Base-by-base conservation (phyloP, 2,329 filamentous ascomycete genomes). In the Colletotrichum horii region DNA sequence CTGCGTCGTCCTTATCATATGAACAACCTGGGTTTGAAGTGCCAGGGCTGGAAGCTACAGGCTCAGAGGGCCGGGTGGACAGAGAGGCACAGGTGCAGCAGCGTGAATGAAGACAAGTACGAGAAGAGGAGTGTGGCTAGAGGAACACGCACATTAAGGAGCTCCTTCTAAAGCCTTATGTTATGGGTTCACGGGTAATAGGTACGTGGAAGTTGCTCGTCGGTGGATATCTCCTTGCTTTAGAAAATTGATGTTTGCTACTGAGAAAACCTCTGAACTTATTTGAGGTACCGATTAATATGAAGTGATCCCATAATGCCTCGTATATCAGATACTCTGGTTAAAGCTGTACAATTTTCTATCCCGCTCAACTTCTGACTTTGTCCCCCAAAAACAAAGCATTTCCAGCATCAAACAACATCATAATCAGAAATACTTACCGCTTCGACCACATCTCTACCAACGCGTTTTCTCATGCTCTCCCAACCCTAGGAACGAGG, bases 241-340 rank as follows among this genome's bases (percentile, higher is more conserved):
- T n/a, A n/a, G 0, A n/a, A 0, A 43, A 8, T 1, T 19, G 19
- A 4, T 3, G 16, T 1, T 6, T 43, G 1, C 16, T 43, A 43
- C 5, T 19, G 8, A 43, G 4, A 3, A 52, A 22, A 0, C 1
- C 4, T 14, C n/a, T 22, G 6, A 4, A 2, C 11, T 52, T 22
- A 0, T 52, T 22, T 22, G n/a, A 22, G n/a, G 12, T 22, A 11
- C 4, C 14, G 1, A 3, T 22, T 1, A 14, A 22, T 8, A 14
- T 12, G 0, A 3, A 48, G 11, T 22, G 0, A 48, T 3, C 0
- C n/a, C 4, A 52, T 22, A 4, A 52, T 8, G 8, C 12, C 6
- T 12, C 1, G 0, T 12, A 12, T 0, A 2, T n/a, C 19, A n/a
- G 0, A 4, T 12, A 0, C 0, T 2, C 3, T 48, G 9, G 19